These are phyloP conservation scores for Trichosporon inkin DNA, from an alignment of 1,284 basidiomycete species.

Conservation along the genomic window DNA sequence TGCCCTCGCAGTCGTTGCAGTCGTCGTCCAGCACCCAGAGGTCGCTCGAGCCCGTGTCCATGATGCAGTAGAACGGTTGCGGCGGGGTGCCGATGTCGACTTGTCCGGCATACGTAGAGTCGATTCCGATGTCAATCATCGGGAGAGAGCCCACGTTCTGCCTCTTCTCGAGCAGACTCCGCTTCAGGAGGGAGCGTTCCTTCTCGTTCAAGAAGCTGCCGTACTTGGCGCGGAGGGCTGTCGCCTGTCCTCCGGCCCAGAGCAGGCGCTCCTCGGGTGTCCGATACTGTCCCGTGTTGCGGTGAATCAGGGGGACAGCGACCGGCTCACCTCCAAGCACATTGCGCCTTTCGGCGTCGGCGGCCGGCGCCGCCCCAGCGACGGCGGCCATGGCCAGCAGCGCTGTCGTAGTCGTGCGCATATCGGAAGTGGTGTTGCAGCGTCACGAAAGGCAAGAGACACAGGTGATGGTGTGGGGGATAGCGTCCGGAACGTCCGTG, in stretches of 20 bases:
- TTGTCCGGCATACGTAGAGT: conserved; percentile 43
- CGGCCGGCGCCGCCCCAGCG: conserved; percentile 11
- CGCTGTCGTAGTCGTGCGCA: conserved; percentile 5
- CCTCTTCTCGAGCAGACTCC: conserved; percentile 15
- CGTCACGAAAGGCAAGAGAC: neutral
- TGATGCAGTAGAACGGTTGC: conserved; percentile 52
- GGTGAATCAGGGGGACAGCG: conserved; percentile 21
- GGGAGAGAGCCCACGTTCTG: conserved; percentile 2
- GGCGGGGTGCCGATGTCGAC: conserved; percentile 50
- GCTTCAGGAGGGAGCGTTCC: conserved; percentile 19
- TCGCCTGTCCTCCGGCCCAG: conserved; percentile 37
- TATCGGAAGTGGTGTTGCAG: neutral
- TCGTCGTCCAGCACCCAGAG: conserved; percentile 51
- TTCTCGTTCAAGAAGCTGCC: conserved; percentile 28
- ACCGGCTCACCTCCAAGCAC: conserved; percentile 7
- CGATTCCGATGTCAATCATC: conserved; percentile 36
- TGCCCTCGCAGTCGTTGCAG: conserved; percentile 37
- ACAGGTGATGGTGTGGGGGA: neutral
- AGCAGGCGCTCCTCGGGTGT: conserved; percentile 23
- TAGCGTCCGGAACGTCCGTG: neutral
- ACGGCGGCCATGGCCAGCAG: conserved; percentile 6
- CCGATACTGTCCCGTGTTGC: conserved; percentile 29
- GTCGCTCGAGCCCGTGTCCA: conserved; percentile 56
- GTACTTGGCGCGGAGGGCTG: conserved; percentile 37
- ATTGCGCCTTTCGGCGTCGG: conserved; percentile 8